Percentiles rank a stretch among this genome's conserved stretches.
These are phyloP conservation scores for Amphichorda felina DNA, from an alignment of 2,329 filamentous ascomycete species.

Conservation along the genomic window DNA sequence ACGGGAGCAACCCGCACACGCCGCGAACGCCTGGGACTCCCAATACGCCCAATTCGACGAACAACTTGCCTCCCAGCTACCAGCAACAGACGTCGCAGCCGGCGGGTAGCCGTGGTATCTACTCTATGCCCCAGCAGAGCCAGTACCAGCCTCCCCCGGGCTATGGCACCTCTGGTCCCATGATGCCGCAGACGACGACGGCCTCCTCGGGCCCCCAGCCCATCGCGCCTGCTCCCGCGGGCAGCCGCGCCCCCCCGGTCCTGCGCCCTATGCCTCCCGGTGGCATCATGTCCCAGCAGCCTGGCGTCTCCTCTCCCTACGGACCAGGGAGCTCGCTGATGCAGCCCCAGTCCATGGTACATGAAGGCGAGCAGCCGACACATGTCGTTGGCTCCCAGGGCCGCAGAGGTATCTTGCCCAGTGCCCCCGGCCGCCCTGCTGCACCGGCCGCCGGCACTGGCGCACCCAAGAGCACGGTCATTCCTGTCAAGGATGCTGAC, in stretches of 20 bases:
- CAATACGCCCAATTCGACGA: constrained; percentile 44
- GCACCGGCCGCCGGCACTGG: constrained; percentile 60
- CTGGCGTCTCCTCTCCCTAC: constrained; percentile 47
- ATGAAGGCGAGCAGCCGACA: constrained; percentile 57
- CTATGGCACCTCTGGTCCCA: constrained; percentile 43
- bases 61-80: constrained; percentile 39
- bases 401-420: constrained; percentile 80
- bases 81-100: constrained; percentile 38
- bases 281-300: constrained; percentile 44
- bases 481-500: constrained; percentile 89
- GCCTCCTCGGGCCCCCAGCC: constrained; percentile 62
- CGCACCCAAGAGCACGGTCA: constrained; percentile 65
- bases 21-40: constrained; percentile 52
- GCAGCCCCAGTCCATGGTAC: constrained; percentile 36
- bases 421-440: constrained; percentile 73
- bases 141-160: constrained; percentile 42
- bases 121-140: constrained; percentile 37
- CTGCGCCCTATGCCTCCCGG: constrained; percentile 61
- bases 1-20: constrained; percentile 49
- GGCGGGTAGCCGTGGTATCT: constrained; percentile 33
- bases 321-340: constrained; percentile 37
- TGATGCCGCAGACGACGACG: constrained; percentile 56
- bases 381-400: constrained; percentile 95
- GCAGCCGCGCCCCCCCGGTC: constrained; percentile 43
- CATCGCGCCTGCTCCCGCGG: constrained; percentile 59